A percentile compares a stretch with the other conserved stretches of the same genome.
These are phyloP conservation scores for Crotalaria pallida DNA, from an alignment of 306 rosid genomes.

Conservation along the genomic window DNA sequence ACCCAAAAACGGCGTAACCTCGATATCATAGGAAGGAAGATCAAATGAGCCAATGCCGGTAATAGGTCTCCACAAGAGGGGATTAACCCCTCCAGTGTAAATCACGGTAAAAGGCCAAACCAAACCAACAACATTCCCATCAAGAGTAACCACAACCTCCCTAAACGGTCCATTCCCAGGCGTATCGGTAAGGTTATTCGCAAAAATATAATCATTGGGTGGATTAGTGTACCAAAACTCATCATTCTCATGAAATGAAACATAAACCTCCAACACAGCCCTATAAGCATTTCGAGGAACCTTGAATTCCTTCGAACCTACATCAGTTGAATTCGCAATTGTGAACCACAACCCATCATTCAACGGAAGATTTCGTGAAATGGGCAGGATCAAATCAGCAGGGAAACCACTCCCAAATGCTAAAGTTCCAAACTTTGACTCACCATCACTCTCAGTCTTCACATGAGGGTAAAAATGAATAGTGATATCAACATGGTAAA, in stretches of 20 bases:
- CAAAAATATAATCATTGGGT: conserved; percentile 56
- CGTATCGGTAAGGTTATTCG: conserved; percentile 43
- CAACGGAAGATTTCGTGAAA: conserved; percentile 56
- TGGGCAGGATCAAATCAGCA: conserved; percentile 81
- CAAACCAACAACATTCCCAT: conserved; percentile 53
- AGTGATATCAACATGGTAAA: conserved; percentile 67
- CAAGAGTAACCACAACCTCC: conserved; percentile 76
- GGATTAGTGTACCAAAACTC: conserved; percentile 77
- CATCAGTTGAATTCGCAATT: conserved; percentile 44
- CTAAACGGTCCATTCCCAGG: conserved; percentile 89
- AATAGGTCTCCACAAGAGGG: conserved; percentile 92
- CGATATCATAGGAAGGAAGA: conserved; percentile 87
- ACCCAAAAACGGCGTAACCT: conserved; percentile 78
- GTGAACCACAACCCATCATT: conserved; percentile 84
- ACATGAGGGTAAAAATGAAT: conserved; percentile 61
- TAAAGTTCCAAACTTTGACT: conserved; percentile 8
- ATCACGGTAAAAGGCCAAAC: conserved; percentile 93
- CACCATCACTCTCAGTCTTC: background rate
- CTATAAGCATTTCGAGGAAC: conserved; percentile 71
- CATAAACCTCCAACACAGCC: conserved; percentile 87
- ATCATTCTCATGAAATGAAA: conserved; percentile 91
- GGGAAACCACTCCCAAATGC: conserved; percentile 31
- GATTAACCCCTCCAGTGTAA: conserved; percentile 81
- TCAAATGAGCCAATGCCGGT: conserved; percentile 77
- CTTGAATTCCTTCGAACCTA: conserved; percentile 43